Percentiles rank a stretch among this genome's conserved stretches.
Conservation (phyloP, 2,329 filamentous ascomycete species). For the Aurifilum marmelostoma region DNA sequence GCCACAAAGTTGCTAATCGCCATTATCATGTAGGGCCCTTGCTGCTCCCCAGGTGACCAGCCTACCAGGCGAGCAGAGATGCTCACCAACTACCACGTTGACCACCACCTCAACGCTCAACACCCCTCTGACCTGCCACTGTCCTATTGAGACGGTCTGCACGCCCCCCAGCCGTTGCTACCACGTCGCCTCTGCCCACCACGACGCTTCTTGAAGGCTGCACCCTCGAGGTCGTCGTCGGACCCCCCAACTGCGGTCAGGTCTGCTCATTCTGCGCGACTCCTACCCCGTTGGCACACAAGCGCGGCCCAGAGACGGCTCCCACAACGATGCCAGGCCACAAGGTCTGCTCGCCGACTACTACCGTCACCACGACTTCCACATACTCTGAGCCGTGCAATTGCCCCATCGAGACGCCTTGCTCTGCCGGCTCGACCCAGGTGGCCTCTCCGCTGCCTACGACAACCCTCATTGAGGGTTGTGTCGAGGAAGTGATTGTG, state of each 20-base stretch:
- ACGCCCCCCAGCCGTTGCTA: background rate
- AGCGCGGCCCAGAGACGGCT: background rate
- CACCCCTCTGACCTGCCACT: background rate
- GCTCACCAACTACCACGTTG: constrained; percentile 3
- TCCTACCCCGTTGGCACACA: background rate
- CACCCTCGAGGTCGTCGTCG: background rate
- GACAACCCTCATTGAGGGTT: constrained; percentile 4
- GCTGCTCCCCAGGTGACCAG: background rate
- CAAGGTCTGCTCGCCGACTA: constrained; percentile 10
- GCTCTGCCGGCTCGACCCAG: constrained; percentile 4
- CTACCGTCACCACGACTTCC: background rate
- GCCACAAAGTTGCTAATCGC: background rate
- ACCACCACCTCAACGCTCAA: background rate
- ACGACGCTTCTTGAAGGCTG: constrained; percentile 10
- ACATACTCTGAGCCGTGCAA: background rate
- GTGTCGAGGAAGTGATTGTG: constrained; percentile 4
- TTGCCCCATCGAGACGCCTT: background rate
- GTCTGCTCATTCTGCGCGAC: constrained; percentile 4
- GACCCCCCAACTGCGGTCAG: constrained; percentile 6
- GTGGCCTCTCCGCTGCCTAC: background rate
- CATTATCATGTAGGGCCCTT: background rate
- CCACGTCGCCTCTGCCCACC: constrained; percentile 4
- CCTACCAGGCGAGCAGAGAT: constrained; percentile 5
- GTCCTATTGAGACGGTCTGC: background rate
- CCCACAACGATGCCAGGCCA: background rate